Evolutionary conservation across 2,329 filamentous ascomycete genomes (phyloP).

Genomic region (Venturia oleaginea): DNA sequence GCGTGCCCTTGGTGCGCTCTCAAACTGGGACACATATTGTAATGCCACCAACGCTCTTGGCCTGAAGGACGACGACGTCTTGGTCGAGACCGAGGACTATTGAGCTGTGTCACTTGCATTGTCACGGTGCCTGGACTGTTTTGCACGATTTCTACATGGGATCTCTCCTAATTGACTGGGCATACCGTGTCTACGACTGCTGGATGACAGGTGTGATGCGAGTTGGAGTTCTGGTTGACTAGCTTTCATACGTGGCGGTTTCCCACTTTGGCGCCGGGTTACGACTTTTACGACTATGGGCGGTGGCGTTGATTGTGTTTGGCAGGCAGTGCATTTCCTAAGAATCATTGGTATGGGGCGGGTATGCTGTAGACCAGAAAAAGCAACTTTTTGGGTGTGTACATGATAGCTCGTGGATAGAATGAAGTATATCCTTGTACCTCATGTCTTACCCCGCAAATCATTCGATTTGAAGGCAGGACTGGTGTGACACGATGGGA

Average conservation of each 20-base stretch:
- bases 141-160: neutral
- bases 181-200: neutral
- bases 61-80: neutral
- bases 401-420: neutral
- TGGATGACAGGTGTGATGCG: neutral
- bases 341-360: neutral
- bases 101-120: neutral
- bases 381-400: neutral
- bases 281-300: neutral
- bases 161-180: neutral
- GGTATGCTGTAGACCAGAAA: neutral
- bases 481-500: no score
- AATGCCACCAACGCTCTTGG: conserved; percentile 41
- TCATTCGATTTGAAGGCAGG: no score
- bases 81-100: neutral
- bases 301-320: neutral
- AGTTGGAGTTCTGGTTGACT: neutral
- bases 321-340: neutral
- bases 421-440: neutral
- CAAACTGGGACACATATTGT: conserved; percentile 74
- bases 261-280: neutral
- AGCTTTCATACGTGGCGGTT: neutral
- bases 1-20: conserved; percentile 78
- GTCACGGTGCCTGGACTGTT: neutral
- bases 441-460: no score